Conservation (phyloP, 2,329 filamentous ascomycete genomes). For the Parastagonospora nodorum region DNA sequence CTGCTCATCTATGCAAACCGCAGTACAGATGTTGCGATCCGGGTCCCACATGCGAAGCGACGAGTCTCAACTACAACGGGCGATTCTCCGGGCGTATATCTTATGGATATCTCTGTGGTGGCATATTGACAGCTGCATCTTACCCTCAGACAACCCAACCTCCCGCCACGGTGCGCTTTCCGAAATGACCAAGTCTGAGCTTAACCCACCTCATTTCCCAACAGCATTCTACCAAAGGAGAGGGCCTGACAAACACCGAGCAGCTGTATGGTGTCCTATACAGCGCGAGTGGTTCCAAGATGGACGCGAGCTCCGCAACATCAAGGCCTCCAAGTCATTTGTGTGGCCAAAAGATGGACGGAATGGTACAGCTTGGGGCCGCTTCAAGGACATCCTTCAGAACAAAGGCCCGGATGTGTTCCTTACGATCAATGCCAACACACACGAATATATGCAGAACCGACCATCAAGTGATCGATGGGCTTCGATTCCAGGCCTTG, state of each 20-base stretch:
- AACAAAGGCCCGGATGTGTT: slow-evolving; percentile 54
- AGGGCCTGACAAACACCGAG: slow-evolving; percentile 15
- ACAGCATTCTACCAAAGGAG: slow-evolving; percentile 3
- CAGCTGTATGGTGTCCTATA: slow-evolving; percentile 27
- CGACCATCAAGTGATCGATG: slow-evolving; percentile 45
- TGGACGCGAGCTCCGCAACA: slow-evolving; percentile 17
- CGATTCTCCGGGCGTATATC: background rate
- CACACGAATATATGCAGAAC: slow-evolving; percentile 44
- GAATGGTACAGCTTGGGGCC: slow-evolving; percentile 41
- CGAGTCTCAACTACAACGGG: background rate
- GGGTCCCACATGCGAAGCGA: too few species aligned
- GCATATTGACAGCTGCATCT: background rate
- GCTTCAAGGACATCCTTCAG: slow-evolving; percentile 50
- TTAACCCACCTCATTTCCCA: background rate
- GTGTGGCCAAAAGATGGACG: slow-evolving; percentile 54
- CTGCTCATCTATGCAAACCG: slow-evolving; percentile 8
- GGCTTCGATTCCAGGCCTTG: slow-evolving; percentile 40
- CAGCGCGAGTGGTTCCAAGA: slow-evolving; percentile 34
- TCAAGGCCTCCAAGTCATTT: slow-evolving; percentile 48
- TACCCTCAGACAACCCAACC: background rate
- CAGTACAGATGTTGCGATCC: slow-evolving; percentile 1
- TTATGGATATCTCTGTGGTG: background rate
- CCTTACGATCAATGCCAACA: slow-evolving; percentile 47
- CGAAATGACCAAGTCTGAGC: background rate
- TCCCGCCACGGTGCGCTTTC: background rate